These are phyloP conservation scores for Entomortierella parvispora DNA, from an alignment of 192 early-diverging fungal genomes.

Conservation along the genomic window DNA sequence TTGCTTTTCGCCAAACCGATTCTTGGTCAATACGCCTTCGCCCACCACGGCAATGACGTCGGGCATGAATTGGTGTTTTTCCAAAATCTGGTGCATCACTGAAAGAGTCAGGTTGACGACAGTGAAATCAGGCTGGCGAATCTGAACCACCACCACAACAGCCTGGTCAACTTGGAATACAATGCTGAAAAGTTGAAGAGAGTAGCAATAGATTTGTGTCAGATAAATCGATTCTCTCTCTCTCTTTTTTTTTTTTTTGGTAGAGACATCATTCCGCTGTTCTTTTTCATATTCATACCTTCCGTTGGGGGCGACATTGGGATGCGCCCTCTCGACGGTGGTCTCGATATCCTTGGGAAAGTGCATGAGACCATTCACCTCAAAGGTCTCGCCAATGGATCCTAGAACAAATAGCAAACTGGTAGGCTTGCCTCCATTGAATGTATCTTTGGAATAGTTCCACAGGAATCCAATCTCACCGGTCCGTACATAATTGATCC, in stretches of 20 bases:
- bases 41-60: constrained; percentile 76
- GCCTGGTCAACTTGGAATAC: constrained; percentile 56
- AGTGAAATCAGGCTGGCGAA: constrained; percentile 37
- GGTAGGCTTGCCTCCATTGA: constrained; percentile 60
- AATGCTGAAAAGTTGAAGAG: too few species aligned
- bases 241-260: too few species aligned
- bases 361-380: constrained; percentile 75
- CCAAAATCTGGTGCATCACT: constrained; percentile 73
- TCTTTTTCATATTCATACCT: too few species aligned
- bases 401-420: constrained; percentile 80
- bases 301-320: constrained; percentile 59
- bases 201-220: too few species aligned
- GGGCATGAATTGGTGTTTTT: constrained; percentile 75
- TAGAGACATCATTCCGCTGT: too few species aligned
- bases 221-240: too few species aligned
- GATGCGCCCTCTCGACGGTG: constrained; percentile 74
- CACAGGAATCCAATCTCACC: constrained; percentile 88
- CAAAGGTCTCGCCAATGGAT: constrained; percentile 74
- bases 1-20: constrained; percentile 74
- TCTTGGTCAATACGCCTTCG: constrained; percentile 64
- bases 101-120: constrained; percentile 66
- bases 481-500: constrained; percentile 77
- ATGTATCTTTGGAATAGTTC: constrained; percentile 65
- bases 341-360: constrained; percentile 80
- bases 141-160: constrained; percentile 50